phyloP scores from a whole-genome alignment of 169 alveolate genomes.

The Plasmodium vinckei region DNA sequence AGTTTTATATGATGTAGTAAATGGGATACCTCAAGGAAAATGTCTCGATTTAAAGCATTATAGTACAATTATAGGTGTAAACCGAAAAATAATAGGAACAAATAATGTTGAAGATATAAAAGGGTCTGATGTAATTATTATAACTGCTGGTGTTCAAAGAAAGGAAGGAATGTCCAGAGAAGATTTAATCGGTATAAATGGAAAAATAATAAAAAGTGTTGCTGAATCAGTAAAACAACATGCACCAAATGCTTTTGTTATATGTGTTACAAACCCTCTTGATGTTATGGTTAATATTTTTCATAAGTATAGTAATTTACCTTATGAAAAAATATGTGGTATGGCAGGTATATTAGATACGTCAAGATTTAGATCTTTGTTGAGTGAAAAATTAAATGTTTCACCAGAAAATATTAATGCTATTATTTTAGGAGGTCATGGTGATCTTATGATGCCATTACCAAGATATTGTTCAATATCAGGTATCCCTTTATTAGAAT shows the following conservation, averaged over 20 bases:
- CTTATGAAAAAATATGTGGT: slow-evolving; percentile 89
- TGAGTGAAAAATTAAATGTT: slow-evolving; percentile 84
- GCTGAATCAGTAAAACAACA: slow-evolving; percentile 88
- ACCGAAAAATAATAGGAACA: slow-evolving; percentile 82
- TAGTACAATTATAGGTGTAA: slow-evolving; percentile 80
- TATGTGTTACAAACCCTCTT: slow-evolving; percentile 90
- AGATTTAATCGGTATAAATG: slow-evolving; percentile 86
- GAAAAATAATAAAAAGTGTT: slow-evolving; percentile 86
- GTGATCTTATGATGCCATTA: slow-evolving; percentile 90
- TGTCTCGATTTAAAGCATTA: slow-evolving; percentile 86
- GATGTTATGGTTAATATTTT: slow-evolving; percentile 88
- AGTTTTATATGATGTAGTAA: slow-evolving; percentile 85
- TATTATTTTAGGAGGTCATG: slow-evolving; percentile 90
- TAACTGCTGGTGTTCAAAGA: slow-evolving; percentile 89
- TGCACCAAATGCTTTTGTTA: slow-evolving; percentile 89
- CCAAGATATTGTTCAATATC: slow-evolving; percentile 82
- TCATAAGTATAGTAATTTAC: slow-evolving; percentile 86
- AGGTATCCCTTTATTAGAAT: slow-evolving; percentile 84
- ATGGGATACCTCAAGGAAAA: slow-evolving; percentile 86
- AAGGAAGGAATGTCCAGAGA: slow-evolving; percentile 90
- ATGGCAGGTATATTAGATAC: slow-evolving; percentile 91
- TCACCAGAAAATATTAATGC: slow-evolving; percentile 87
- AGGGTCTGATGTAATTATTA: slow-evolving; percentile 87
- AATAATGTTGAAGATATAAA: slow-evolving; percentile 82
- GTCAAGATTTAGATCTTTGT: slow-evolving; percentile 84